These are phyloP conservation scores for Chytriomyces confervae DNA, from an alignment of 192 early-diverging fungal species.

Conservation along the genomic window DNA sequence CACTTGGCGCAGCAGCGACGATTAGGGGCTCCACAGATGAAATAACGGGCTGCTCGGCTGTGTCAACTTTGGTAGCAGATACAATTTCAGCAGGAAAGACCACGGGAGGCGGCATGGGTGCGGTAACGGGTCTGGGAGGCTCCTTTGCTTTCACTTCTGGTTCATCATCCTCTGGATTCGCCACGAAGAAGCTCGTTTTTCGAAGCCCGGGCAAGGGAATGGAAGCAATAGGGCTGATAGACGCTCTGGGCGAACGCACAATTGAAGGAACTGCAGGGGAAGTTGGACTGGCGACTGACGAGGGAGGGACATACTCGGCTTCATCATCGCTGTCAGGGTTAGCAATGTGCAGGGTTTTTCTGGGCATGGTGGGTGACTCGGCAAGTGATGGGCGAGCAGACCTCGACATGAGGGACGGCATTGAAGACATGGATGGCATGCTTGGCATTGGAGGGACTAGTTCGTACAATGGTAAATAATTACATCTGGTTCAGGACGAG, in stretches of 20 bases:
- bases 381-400: background rate
- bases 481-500: background rate
- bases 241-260: background rate
- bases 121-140: background rate
- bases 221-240: background rate
- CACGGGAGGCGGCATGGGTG: background rate
- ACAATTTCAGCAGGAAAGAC: background rate
- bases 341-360: constrained; percentile 25
- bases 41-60: no score
- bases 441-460: constrained; percentile 25
- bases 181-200: background rate
- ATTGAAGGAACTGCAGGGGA: constrained; percentile 4
- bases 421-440: background rate
- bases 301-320: background rate
- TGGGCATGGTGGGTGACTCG: constrained; percentile 11
- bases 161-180: background rate
- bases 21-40: background rate
- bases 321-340: constrained; percentile 23
- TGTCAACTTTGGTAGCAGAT: background rate
- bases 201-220: background rate
- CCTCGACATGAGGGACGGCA: background rate
- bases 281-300: background rate
- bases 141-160: background rate
- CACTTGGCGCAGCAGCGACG: background rate
- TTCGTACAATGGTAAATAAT: background rate